Conservation (phyloP, 2,329 filamentous ascomycete genomes). For the Cercospora canescens region DNA sequence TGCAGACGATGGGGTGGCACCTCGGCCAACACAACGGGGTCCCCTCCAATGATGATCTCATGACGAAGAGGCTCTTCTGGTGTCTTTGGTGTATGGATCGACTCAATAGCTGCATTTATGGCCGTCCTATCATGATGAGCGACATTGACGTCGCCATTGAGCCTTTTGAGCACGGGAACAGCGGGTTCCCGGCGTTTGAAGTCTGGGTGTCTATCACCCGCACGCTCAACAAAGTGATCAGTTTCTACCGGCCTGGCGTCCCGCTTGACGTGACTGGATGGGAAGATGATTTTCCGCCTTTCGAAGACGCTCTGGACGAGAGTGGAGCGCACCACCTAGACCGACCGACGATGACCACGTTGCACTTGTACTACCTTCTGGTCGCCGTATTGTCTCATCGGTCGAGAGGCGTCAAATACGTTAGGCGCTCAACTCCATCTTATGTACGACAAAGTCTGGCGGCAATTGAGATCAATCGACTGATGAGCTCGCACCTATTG, state of each 20-base stretch:
- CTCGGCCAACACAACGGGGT: constrained; percentile 36
- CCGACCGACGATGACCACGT: constrained; percentile 43
- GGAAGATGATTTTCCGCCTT: constrained; percentile 42
- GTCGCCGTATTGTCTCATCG: constrained; percentile 59
- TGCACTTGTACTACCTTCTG: constrained; percentile 59
- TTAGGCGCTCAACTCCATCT: constrained; percentile 50
- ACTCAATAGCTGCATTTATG: constrained; percentile 49
- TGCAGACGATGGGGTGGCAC: constrained; percentile 51
- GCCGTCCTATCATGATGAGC: constrained; percentile 49
- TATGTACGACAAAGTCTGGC: constrained; percentile 57
- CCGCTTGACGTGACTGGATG: constrained; percentile 45
- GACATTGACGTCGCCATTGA: constrained; percentile 50
- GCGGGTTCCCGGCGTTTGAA: constrained; percentile 49
- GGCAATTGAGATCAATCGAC: constrained; percentile 53
- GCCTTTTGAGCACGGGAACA: constrained; percentile 43
- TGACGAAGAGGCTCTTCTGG: constrained; percentile 51
- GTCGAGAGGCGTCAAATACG: constrained; percentile 43
- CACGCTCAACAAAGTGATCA: constrained; percentile 49
- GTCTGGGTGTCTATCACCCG: constrained; percentile 48
- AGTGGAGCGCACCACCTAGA: constrained; percentile 45
- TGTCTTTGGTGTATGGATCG: constrained; percentile 52
- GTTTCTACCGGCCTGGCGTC: constrained; percentile 47
- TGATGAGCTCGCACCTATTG: constrained; percentile 49
- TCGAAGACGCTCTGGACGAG: constrained; percentile 30
- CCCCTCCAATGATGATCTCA: constrained; percentile 27